phyloP scores from a whole-genome alignment of 2,329 filamentous ascomycete species.

The Botrytis fabae region DNA sequence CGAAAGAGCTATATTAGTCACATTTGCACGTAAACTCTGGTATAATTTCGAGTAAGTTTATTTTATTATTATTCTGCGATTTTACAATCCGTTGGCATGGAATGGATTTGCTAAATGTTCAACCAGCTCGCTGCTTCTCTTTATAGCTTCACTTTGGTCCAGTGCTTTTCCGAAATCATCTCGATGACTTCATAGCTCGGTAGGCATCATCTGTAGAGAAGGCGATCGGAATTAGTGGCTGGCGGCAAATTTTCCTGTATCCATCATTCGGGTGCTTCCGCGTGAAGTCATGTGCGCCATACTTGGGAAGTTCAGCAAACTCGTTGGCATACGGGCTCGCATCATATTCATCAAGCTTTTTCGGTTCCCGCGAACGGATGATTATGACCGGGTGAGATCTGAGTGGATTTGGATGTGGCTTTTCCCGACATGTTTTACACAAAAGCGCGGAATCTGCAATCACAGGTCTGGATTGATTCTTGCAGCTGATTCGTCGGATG shows the following conservation, averaged over 20 bases:
- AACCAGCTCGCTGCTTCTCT: background rate
- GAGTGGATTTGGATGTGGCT: background rate
- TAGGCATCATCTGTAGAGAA: background rate
- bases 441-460: background rate
- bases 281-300: slow-evolving; percentile 3
- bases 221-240: background rate
- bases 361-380: fast-evolving
- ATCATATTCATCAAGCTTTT: background rate
- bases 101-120: background rate
- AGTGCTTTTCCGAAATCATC: background rate
- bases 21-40: background rate
- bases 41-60: background rate
- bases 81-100: background rate
- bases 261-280: background rate
- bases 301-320: background rate
- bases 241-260: background rate
- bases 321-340: background rate
- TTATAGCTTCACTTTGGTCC: background rate
- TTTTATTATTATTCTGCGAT: background rate
- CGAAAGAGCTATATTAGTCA: background rate
- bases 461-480: background rate
- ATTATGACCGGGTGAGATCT: background rate
- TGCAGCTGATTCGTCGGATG: background rate
- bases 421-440: background rate
- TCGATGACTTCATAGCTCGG: background rate